Evolutionary conservation across 805 yeast species (phyloP), one percentile per base, ranked within the genome.

Genomic region (Yamadazyma philogaea): DNA sequence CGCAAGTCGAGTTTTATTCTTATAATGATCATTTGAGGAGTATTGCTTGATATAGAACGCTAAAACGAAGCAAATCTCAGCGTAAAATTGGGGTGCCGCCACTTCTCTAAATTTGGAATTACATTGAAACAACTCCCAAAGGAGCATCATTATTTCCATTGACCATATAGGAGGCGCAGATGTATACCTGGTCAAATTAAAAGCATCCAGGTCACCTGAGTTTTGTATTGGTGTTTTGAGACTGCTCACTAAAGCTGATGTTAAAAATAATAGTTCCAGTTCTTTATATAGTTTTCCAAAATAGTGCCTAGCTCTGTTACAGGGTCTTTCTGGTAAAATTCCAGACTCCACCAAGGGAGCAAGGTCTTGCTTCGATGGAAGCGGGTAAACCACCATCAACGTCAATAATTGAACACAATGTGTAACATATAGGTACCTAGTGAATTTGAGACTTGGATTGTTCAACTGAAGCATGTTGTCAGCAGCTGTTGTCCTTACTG

Each of bases 51-150:
- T 67, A 57, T 84, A 78, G 58, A 75, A 85, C 6, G 81, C 53
- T 15, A 85, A 60, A 2, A 75, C 60, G 0, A 84, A 64, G 33
- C 77, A 59, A 31, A 85, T 59, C 50, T 82, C 83, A 22, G 74
- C 67, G 2, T 81, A 75, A 47, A 71, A 70, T 34, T 71, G 67
- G 11, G 71, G 68, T 1, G 52, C 58, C 2, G 61, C 49, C 19
- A 56, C 20, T 2, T 72, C 60, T 44, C 72, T 72, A 53, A 84
- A 81, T 37, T 61, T 61, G 45, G 69, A 70, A 61, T 91, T 91
- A 51, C 88, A 81, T 55, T 87, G 91, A 26, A 78, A 63, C 33
- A 88, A 63, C 53, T 86, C 95, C 86, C 95, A 87, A 12, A 85
- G 50, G 7, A 90, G 56, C 56, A 84, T 72, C 5, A 79, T 60